These are phyloP conservation scores for Arthrobotrys pseudoclavata DNA, from an alignment of 2,329 filamentous ascomycete species.

Conservation along the genomic window DNA sequence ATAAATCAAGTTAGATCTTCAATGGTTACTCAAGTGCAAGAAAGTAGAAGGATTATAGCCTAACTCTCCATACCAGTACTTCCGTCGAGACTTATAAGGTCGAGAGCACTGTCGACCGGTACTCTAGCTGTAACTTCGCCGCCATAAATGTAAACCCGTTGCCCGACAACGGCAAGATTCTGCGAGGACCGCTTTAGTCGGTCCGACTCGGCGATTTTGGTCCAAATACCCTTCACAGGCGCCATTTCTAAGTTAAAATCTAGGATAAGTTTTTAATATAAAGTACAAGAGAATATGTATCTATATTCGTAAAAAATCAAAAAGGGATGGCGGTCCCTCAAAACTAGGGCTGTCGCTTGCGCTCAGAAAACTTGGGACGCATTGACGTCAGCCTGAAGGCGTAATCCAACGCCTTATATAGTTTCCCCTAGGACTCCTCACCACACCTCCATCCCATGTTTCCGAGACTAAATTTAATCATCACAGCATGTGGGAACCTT, in stretches of 20 bases:
- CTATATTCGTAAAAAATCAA: too few relatives aligned
- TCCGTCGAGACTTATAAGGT: constrained; percentile 2
- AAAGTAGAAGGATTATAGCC: too few relatives aligned
- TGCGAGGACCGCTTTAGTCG: constrained; percentile 50
- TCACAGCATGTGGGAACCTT: background rate
- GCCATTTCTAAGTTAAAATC: background rate
- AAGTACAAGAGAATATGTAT: too few relatives aligned
- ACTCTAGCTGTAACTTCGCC: constrained; percentile 32
- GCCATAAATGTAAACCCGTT: constrained; percentile 52
- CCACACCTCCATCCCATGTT: too few relatives aligned
- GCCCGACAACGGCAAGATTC: constrained; percentile 36
- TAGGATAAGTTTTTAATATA: too few relatives aligned
- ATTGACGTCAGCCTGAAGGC: too few relatives aligned
- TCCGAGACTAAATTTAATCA: background rate
- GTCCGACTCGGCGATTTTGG: constrained; percentile 4
- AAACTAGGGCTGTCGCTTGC: too few relatives aligned
- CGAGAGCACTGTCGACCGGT: constrained; percentile 21
- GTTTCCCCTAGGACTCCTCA: too few relatives aligned
- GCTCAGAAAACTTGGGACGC: too few relatives aligned
- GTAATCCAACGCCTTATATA: too few relatives aligned
- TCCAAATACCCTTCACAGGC: constrained; percentile 5
- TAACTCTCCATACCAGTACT: background rate
- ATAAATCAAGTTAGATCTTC: background rate
- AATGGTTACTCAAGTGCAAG: background rate
- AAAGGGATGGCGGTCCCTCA: too few relatives aligned